Base-by-base conservation (phyloP, 2,329 filamentous ascomycete species). In the Exophiala sp. region DNA sequence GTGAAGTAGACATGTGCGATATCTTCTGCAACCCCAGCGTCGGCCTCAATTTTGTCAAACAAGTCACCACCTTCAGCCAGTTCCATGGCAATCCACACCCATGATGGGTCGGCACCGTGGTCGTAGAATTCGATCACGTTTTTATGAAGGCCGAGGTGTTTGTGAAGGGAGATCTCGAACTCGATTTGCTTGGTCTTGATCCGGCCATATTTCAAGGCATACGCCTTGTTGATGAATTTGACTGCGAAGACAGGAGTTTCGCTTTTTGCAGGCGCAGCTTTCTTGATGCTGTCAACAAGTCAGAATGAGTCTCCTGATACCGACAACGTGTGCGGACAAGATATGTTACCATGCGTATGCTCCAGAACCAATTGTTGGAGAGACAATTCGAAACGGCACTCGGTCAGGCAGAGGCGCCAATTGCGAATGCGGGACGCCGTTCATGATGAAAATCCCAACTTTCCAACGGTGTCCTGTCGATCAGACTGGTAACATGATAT, bases 11-110 rank as follows among this genome's bases (percentile, higher is more conserved):
- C 81, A 66, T 98, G 94, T 27, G 93, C 91, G 64, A 98, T 88
- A 65, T 97, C 88, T 67, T 95, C 83, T 5, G 85, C 81, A n/a
- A 97, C 88, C 41, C 93, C 93, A 38, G 91, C 87, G 67, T 98
- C 93, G 14, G 93, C 90, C 71, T 98, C 94, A 61, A 98, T 97
- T 74, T 98, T 98, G 80, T 98, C 93, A 68, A 98, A 98, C 6
- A 98, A 76, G 66, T 98, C 93, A 9, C 93, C 93, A 35, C 93
- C 93, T 62, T 94, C 88, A 39, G 93, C 93, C 60, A 88, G 85
- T 69, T 98, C 93, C 89, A 98, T 96, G 32, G 90, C 91, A 61
- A 98, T 95, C 93, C 93, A 98, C 60, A 86, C 81, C 91, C 93
- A 98, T 14, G 83, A 72, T 0, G 76, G 64, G 65, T 98, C 90